These are phyloP conservation scores for Mucor racemosus DNA, from an alignment of 371 early-diverging fungal genomes.

Conservation along the genomic window DNA sequence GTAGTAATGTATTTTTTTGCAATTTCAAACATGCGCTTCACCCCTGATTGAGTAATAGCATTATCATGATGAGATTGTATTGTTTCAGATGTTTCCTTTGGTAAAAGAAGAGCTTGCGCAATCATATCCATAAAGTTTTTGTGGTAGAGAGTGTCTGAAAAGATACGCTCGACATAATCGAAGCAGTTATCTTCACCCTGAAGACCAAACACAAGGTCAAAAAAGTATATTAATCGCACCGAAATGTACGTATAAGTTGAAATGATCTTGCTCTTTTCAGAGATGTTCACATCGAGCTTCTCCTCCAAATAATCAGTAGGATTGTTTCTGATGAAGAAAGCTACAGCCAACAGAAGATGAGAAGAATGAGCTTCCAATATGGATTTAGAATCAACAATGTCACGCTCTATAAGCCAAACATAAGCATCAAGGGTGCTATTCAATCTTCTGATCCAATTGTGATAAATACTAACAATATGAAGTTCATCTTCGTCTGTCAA, in stretches of 20 bases:
- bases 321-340: slow-evolving; percentile 19
- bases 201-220: slow-evolving; percentile 18
- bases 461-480: slow-evolving; percentile 2
- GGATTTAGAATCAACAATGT: slow-evolving; percentile 17
- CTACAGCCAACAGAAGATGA: slow-evolving; percentile 15
- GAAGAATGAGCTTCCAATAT: slow-evolving; percentile 17
- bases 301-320: slow-evolving; percentile 16
- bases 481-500: neutral
- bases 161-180: slow-evolving; percentile 1
- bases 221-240: slow-evolving; percentile 27
- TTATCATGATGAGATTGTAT: slow-evolving; percentile 33
- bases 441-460: slow-evolving; percentile 37
- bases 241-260: slow-evolving; percentile 30
- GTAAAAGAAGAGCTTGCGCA: slow-evolving; percentile 32
- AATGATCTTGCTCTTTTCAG: slow-evolving; percentile 19
- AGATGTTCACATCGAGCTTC: neutral
- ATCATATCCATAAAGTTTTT: slow-evolving; percentile 14
- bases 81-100: slow-evolving; percentile 31
- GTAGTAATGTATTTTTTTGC: slow-evolving; percentile 18
- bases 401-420: slow-evolving; percentile 45
- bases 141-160: slow-evolving; percentile 11
- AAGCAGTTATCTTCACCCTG: slow-evolving; percentile 3
- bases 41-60: slow-evolving; percentile 20
- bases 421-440: slow-evolving; percentile 41
- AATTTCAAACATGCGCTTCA: slow-evolving; percentile 17